A percentile compares a stretch with the other conserved stretches of the same genome.
Conservation (phyloP, 1,139 yeast species). For the Kodamaea plutei region DNA sequence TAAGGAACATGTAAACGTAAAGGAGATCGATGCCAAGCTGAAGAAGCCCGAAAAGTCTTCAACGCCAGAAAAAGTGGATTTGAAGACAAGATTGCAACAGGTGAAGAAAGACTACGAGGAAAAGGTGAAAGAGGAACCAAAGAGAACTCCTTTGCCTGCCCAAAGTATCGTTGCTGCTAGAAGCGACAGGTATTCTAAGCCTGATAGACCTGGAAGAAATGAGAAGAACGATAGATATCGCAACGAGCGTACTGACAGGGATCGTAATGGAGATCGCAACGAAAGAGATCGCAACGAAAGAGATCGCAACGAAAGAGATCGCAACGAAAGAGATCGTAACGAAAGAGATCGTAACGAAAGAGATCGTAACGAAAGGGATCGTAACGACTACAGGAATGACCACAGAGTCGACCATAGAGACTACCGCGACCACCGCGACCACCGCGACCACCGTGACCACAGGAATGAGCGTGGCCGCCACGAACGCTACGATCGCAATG, state of each 20-base stretch:
- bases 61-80: slow-evolving; percentile 9
- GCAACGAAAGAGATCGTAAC: slow-evolving; percentile 2
- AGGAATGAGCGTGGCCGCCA: background rate
- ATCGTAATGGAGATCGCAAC: background rate
- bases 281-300: slow-evolving; percentile 2
- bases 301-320: slow-evolving; percentile 1
- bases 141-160: slow-evolving; percentile 15
- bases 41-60: background rate
- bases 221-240: slow-evolving; percentile 2
- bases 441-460: background rate
- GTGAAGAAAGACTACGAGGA: slow-evolving; percentile 23
- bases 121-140: slow-evolving; percentile 8
- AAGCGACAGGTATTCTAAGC: slow-evolving; percentile 1
- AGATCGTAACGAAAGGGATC: slow-evolving; percentile 2
- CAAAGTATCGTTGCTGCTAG: slow-evolving; percentile 11
- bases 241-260: slow-evolving; percentile 1
- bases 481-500: background rate
- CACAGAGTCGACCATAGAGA: background rate
- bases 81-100: slow-evolving; percentile 20
- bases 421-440: background rate
- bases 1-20: slow-evolving; percentile 4
- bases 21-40: background rate
- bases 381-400: background rate
- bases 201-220: slow-evolving; percentile 2
- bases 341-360: slow-evolving; percentile 1